Base-by-base conservation (phyloP, 192 early-diverging fungal species). In the Dimargaris cristalligena region DNA sequence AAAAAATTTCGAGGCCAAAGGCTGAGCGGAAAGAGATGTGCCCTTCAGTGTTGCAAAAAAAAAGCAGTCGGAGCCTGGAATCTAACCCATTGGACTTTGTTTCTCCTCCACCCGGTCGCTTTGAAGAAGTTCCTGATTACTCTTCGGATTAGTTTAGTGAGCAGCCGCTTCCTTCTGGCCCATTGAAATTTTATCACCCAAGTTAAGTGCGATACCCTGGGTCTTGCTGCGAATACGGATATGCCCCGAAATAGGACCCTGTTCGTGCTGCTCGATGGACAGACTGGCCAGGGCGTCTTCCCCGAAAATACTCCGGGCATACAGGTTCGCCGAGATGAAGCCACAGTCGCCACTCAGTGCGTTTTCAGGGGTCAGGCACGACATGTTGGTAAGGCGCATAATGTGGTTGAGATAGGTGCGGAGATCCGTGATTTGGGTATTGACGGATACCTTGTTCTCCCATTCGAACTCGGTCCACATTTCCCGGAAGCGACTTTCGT, bases 381-480 rank as follows among this genome's bases (percentile, higher is more conserved):
- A 83, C 91, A 99, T 93, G 71, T 99, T 97, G 32, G 95, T 97
- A 1, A 85, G 84, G 67, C 86, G 85, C 81, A 96, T 88, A 49
- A 99, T 90, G 65, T 97, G 93, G 35, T 86, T 69, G 14, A 99
- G 73, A 66, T 94, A 99, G 35, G 74, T 74, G 65, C 85, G 79
- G 44, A 98, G 72, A 66, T 97, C 88, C 49, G 86, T 88, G 62
- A 90, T 86, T 50, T 86, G 92, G 6, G 94, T 96, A 62, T 90
- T 89, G 62, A 95, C 94, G 57, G 91, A 91, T 60, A 99, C 92
- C 80, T 97, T 97, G 78, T 99, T 99, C 71, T 99, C 95, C 95
- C 95, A 99, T 69, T 99, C 95, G 76, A 99, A 99, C 73, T 99
- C 95, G 50, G 83, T 88, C 95, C 95, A 99, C 91, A 96, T 95